phyloP scores from a whole-genome alignment of 106 monocot genomes.

The Allium cepa region DNA sequence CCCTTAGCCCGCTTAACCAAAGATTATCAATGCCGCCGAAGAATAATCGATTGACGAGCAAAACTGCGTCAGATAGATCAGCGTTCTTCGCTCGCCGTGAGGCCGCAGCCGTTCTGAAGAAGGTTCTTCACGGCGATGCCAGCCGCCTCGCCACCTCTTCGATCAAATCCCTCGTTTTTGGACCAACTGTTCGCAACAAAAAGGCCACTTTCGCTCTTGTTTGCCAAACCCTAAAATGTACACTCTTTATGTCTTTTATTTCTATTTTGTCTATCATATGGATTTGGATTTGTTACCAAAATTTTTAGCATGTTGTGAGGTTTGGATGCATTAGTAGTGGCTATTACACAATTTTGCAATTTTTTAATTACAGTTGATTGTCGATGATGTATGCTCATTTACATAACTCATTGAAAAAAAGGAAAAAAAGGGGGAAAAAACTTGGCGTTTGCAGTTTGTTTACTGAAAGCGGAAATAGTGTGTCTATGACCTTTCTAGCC shows the following conservation, averaged over 20 bases:
- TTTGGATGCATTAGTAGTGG: neutral
- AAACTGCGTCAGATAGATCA: slow-evolving; percentile 44
- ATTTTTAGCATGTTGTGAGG: too few species aligned
- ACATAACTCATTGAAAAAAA: too few species aligned
- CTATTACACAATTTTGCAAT: too few species aligned
- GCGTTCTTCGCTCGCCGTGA: slow-evolving; percentile 90
- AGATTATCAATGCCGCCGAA: neutral
- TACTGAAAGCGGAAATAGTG: neutral
- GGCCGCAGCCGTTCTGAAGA: slow-evolving; percentile 77
- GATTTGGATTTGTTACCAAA: too few species aligned
- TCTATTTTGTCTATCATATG: neutral
- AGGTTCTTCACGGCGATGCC: slow-evolving; percentile 73
- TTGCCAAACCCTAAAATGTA: slow-evolving; percentile 93
- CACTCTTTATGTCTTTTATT: neutral
- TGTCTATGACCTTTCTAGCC: neutral
- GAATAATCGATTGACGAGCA: slow-evolving; percentile 20
- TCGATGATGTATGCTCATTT: too few species aligned
- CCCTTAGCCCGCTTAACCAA: too few species aligned
- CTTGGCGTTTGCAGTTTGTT: neutral
- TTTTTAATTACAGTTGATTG: too few species aligned
- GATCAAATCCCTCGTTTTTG: slow-evolving; percentile 85
- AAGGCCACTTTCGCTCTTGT: slow-evolving; percentile 95
- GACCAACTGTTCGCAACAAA: slow-evolving; percentile 88
- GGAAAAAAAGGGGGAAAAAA: too few species aligned
- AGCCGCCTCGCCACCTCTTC: slow-evolving; percentile 60